Evolutionary conservation across 306 rosid genomes (phyloP).

Genomic region (Quercus agrifolia): DNA sequence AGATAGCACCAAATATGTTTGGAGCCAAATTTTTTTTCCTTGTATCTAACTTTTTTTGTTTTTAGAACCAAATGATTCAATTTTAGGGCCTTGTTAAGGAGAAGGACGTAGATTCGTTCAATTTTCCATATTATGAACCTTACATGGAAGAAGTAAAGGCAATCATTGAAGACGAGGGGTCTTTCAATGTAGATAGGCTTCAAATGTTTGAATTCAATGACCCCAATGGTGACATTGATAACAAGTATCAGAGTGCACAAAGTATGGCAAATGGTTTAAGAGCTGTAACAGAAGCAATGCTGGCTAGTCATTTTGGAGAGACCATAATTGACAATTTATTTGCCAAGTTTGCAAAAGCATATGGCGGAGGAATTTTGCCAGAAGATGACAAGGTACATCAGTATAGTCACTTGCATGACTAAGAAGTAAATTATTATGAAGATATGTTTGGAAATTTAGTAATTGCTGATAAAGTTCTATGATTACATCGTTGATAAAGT

Average conservation of each 20-base stretch:
- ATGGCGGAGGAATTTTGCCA: background rate
- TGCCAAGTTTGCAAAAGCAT: background rate
- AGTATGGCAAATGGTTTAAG: background rate
- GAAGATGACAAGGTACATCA: background rate
- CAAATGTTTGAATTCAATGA: background rate
- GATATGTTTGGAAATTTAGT: too few species aligned
- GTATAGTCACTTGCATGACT: background rate
- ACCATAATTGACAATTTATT: background rate
- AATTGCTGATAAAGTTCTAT: too few species aligned
- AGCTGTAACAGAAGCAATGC: background rate
- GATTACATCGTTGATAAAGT: too few species aligned
- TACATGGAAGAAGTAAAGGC: background rate
- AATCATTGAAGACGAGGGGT: background rate
- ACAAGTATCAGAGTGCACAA: background rate
- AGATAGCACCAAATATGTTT: too few species aligned
- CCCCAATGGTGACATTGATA: background rate
- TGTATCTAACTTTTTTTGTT: too few species aligned
- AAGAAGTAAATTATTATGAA: background rate
- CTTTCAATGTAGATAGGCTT: background rate
- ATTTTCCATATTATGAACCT: background rate
- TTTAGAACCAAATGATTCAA: too few species aligned
- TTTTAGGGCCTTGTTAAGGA: background rate
- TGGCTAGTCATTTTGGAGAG: background rate
- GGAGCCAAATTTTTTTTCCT: too few species aligned
- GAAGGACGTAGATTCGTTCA: background rate